Percentiles rank a stretch among this genome's conserved stretches.
These are phyloP conservation scores for Boletus rufocinnamomeus DNA, from an alignment of 768 basidiomycete species.

Conservation along the genomic window DNA sequence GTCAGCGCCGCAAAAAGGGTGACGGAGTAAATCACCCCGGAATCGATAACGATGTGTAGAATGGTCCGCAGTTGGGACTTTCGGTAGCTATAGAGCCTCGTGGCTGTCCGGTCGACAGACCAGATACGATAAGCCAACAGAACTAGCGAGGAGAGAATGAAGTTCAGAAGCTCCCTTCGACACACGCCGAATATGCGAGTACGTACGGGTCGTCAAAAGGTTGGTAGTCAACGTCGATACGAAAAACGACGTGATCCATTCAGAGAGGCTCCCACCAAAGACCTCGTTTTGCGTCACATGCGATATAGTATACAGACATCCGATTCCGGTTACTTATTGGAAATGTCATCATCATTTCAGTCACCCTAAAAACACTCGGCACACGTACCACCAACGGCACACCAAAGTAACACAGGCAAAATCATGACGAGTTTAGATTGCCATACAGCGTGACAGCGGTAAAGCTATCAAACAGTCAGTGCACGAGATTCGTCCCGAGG, in stretches of 20 bases:
- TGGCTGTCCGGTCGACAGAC: conserved; percentile 27
- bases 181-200: background rate
- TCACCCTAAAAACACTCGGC: background rate
- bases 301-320: conserved; percentile 20
- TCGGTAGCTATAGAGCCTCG: conserved; percentile 15
- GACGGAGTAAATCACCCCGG: conserved; percentile 40
- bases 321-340: conserved; percentile 21
- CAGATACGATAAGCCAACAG: conserved; percentile 36
- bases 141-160: conserved; percentile 11
- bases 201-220: conserved; percentile 34
- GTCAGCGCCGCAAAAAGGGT: conserved; percentile 37
- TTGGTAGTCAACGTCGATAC: conserved; percentile 36
- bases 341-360: background rate
- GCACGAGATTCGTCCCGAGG: background rate
- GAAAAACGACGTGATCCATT: conserved; percentile 40
- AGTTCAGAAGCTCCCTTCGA: background rate
- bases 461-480: conserved; percentile 20
- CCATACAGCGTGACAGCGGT: conserved; percentile 37
- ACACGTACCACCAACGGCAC: conserved; percentile 25
- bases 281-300: conserved; percentile 16
- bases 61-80: conserved; percentile 15
- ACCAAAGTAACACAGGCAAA: conserved; percentile 34
- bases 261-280: conserved; percentile 28
- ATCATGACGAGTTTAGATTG: conserved; percentile 29
- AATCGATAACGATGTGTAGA: conserved; percentile 39